phyloP scores from a whole-genome alignment of 768 basidiomycete genomes.

The Symmetrospora coprosmae region DNA sequence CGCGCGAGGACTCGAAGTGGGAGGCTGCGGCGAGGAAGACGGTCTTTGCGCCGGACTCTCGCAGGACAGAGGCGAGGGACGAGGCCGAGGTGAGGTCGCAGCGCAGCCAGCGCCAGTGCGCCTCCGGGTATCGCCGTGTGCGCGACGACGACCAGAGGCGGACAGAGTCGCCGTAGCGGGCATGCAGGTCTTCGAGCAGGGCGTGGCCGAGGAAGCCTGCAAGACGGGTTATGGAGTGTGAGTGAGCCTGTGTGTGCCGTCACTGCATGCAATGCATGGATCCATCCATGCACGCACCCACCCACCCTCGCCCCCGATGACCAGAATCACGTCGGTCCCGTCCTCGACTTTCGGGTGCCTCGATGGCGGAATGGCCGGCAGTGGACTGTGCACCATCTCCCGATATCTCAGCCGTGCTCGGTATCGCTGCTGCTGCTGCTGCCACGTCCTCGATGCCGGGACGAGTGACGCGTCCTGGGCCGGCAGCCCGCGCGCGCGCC shows the following conservation, averaged over 20 bases:
- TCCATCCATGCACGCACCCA: not conserved
- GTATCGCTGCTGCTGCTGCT: no score
- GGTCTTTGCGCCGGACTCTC: conserved; percentile 63
- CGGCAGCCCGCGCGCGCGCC: no score
- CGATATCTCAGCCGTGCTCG: no score
- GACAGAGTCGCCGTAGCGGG: conserved; percentile 51
- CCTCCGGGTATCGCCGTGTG: conserved; percentile 55
- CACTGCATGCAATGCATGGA: not conserved
- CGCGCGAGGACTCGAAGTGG: conserved; percentile 42
- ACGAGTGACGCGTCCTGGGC: no score
- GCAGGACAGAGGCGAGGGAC: conserved; percentile 56
- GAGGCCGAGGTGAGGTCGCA: conserved; percentile 73
- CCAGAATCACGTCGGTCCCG: not conserved
- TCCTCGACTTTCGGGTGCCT: no score
- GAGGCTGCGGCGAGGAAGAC: conserved; percentile 89
- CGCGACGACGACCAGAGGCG: conserved; percentile 77
- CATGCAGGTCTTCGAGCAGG: conserved; percentile 71
- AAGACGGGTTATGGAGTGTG: conserved; percentile 71
- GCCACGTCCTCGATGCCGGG: no score
- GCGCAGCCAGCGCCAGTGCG: conserved; percentile 52
- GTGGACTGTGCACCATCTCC: no score
- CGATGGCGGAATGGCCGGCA: no score
- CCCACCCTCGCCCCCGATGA: conserved; percentile 15
- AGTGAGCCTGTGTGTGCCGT: conserved; percentile 35
- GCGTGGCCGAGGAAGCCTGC: conserved; percentile 73